These are phyloP conservation scores for Melaleuca alternifolia DNA, from an alignment of 345 rosid genomes.

Conservation along the genomic window DNA sequence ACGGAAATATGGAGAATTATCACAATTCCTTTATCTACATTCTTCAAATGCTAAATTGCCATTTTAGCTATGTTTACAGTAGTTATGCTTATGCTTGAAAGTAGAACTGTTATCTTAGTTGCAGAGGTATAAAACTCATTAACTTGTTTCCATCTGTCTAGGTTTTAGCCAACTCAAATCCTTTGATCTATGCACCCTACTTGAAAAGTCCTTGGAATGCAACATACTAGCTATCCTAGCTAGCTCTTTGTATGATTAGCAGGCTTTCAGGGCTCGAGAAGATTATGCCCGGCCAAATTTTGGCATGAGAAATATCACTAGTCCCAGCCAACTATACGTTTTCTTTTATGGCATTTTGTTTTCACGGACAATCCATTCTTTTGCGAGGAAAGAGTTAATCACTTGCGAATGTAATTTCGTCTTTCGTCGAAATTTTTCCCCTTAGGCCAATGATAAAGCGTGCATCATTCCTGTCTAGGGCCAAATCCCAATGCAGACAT, in stretches of 20 bases:
- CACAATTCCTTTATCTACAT: no score
- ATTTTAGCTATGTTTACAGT: not conserved
- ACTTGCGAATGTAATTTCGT: not conserved
- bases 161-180: not conserved
- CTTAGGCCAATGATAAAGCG: not conserved
- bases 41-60: not conserved
- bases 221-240: not conserved
- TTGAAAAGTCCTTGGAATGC: not conserved
- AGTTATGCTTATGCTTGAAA: not conserved
- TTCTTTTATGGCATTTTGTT: not conserved
- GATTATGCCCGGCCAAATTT: not conserved
- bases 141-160: not conserved
- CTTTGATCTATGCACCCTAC: not conserved
- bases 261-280: not conserved
- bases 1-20: no score
- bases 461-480: not conserved
- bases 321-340: not conserved
- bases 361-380: not conserved
- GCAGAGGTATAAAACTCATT: not conserved
- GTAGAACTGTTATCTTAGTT: not conserved
- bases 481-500: not conserved
- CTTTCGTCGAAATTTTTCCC: not conserved
- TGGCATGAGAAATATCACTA: not conserved
- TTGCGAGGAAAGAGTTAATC: not conserved
- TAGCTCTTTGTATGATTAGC: not conserved